Evolutionary conservation across 768 basidiomycete genomes (phyloP).

Genomic region (Mycena rebaudengoi): DNA sequence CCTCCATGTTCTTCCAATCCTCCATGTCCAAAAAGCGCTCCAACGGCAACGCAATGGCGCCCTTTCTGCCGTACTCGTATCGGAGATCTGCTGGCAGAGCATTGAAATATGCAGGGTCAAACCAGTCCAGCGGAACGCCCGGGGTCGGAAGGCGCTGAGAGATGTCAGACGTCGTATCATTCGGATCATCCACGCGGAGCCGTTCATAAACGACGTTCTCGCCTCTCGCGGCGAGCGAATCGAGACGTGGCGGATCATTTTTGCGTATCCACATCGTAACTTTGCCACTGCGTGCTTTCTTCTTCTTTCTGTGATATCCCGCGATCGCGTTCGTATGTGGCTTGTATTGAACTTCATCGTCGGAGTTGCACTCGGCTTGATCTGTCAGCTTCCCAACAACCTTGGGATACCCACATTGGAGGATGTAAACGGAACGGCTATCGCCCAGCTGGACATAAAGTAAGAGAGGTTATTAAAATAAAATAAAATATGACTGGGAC

Average conservation of each 20-base stretch:
- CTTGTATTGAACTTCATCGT: not conserved
- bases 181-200: too few relatives aligned
- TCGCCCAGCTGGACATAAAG: too few relatives aligned
- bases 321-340: not conserved
- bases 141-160: not conserved
- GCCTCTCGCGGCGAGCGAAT: too few relatives aligned
- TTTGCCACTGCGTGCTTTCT: not conserved
- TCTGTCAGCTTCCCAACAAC: not conserved
- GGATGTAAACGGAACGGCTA: too few relatives aligned
- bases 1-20: not conserved
- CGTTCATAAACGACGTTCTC: too few relatives aligned
- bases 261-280: not conserved
- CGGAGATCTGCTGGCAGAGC: not conserved
- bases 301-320: too few relatives aligned
- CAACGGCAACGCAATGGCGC: not conserved
- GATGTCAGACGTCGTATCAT: not conserved
- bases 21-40: not conserved
- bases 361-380: not conserved
- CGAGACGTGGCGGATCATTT: too few relatives aligned
- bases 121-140: not conserved
- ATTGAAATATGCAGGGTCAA: not conserved
- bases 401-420: not conserved
- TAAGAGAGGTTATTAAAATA: too few relatives aligned
- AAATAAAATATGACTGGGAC: too few relatives aligned
- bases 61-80: not conserved